Conservation (phyloP, 2,329 filamentous ascomycete genomes). For the Chrysoporthe deuterocubensis region DNA sequence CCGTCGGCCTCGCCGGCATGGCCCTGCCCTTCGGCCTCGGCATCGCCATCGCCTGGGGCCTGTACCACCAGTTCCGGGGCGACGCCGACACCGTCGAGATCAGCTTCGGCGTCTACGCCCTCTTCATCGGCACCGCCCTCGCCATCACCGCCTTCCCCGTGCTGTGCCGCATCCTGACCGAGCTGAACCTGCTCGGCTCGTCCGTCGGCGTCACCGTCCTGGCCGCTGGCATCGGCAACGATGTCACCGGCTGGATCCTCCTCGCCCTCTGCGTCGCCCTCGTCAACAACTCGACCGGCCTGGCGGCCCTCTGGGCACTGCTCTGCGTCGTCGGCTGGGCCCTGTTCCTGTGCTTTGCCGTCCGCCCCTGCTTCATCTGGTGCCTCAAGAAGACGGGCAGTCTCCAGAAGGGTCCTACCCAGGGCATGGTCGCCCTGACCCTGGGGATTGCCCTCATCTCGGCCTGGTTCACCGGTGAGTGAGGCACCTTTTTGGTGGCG, state of each 20-base stretch:
- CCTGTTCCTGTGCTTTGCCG: constrained; percentile 72
- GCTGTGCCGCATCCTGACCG: constrained; percentile 89
- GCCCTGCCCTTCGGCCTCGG: constrained; percentile 81
- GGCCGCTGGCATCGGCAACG: constrained; percentile 90
- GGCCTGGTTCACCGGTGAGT: constrained; percentile 74
- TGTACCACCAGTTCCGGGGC: constrained; percentile 73
- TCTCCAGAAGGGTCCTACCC: constrained; percentile 85
- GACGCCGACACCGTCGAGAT: constrained; percentile 47
- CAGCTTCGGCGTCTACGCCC: constrained; percentile 58
- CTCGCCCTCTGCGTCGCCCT: constrained; percentile 91
- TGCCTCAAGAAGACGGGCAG: constrained; percentile 74
- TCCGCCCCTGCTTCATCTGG: constrained; percentile 77
- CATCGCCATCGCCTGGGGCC: constrained; percentile 76
- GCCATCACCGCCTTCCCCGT: constrained; percentile 93
- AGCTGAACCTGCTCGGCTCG: constrained; percentile 82
- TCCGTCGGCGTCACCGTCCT: constrained; percentile 86
- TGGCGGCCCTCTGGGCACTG: constrained; percentile 85
- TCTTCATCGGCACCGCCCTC: constrained; percentile 90
- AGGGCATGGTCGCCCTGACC: constrained; percentile 81
- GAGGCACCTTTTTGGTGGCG: no score
- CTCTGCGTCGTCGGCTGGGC: constrained; percentile 76
- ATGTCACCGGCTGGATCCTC: constrained; percentile 89
- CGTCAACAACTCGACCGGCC: constrained; percentile 82
- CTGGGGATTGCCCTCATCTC: constrained; percentile 78
- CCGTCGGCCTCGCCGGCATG: constrained; percentile 81